A percentile compares a stretch with the other conserved stretches of the same genome.
Conservation (phyloP, 257 asterid genomes). For the Cruciata laevipes region DNA sequence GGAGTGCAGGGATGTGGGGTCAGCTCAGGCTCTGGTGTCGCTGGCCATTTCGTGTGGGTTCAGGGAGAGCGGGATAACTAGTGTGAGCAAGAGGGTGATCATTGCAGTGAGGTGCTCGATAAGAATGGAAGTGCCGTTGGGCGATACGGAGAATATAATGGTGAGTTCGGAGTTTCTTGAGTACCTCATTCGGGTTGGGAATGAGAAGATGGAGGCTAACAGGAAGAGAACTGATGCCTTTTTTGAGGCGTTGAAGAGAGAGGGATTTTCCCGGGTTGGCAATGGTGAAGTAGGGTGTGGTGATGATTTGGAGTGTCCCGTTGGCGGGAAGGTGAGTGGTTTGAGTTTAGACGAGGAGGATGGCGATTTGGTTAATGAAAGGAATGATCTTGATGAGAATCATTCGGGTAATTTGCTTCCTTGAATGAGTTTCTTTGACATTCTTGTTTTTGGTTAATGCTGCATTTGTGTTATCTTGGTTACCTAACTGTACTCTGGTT, state of each 20-base stretch:
- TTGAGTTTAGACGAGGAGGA: constrained; percentile 23
- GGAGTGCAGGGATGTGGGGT: constrained; percentile 57
- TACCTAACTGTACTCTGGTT: neutral
- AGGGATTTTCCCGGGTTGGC: constrained; percentile 35
- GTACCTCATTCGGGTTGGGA: constrained; percentile 67
- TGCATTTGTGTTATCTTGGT: neutral
- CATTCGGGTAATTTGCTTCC: constrained; percentile 37
- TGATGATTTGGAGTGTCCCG: constrained; percentile 22
- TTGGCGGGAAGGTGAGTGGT: constrained; percentile 17
- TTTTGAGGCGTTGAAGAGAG: constrained; percentile 34
- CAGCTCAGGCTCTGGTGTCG: constrained; percentile 68
- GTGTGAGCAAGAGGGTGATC: constrained; percentile 67
- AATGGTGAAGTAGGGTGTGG: constrained; percentile 19
- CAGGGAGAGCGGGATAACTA: constrained; percentile 95
- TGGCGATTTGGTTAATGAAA: constrained; percentile 27
- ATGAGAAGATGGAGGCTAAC: constrained; percentile 79
- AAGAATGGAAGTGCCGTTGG: constrained; percentile 83
- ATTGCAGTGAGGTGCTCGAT: constrained; percentile 82
- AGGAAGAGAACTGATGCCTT: constrained; percentile 65
- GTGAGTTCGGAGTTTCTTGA: constrained; percentile 61
- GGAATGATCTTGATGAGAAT: constrained; percentile 21
- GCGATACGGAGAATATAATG: constrained; percentile 48
- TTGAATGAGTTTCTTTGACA: neutral
- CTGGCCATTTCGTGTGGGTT: constrained; percentile 79
- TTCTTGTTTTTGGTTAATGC: neutral